phyloP scores from a whole-genome alignment of 2,329 filamentous ascomycete species.

The Macrophomina tecta region DNA sequence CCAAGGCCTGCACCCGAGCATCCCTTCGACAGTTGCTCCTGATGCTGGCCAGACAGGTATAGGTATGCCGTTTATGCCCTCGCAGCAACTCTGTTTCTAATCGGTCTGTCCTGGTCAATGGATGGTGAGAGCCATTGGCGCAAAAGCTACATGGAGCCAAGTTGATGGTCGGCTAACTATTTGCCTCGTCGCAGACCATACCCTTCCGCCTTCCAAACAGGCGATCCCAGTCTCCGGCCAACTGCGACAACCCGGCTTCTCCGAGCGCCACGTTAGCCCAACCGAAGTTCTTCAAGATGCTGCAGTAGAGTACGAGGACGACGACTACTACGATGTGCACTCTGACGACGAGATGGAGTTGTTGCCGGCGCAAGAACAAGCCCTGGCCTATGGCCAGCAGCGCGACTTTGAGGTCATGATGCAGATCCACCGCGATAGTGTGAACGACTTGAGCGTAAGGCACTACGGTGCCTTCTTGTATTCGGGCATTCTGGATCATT shows the following conservation, averaged over 20 bases:
- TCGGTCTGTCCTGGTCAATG: slow-evolving; percentile 21
- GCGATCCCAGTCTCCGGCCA: slow-evolving; percentile 5
- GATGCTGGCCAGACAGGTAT: slow-evolving; percentile 18
- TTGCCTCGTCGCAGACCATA: not conserved
- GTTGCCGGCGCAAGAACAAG: slow-evolving; percentile 15
- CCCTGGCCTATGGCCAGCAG: slow-evolving; percentile 22
- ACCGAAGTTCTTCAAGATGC: slow-evolving; percentile 43
- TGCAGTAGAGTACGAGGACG: slow-evolving; percentile 54
- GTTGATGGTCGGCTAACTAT: not conserved
- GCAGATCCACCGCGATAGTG: slow-evolving; percentile 44
- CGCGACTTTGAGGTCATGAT: slow-evolving; percentile 46
- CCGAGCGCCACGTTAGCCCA: slow-evolving; percentile 31
- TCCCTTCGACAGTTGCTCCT: slow-evolving; percentile 1
- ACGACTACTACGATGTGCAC: slow-evolving; percentile 57
- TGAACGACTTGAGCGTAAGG: slow-evolving; percentile 45
- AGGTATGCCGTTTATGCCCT: slow-evolving; percentile 26
- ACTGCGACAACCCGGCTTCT: slow-evolving; percentile 22
- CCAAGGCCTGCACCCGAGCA: not conserved
- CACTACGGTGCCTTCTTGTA: slow-evolving; percentile 56
- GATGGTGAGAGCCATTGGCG: slow-evolving; percentile 23
- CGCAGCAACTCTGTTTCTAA: slow-evolving; percentile 25
- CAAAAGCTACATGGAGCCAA: not conserved
- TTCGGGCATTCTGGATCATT: slow-evolving; percentile 52
- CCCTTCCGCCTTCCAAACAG: slow-evolving; percentile 1
- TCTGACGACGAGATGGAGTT: slow-evolving; percentile 53